These are phyloP conservation scores for Lepidium aucheri DNA, from an alignment of 345 rosid genomes.

Conservation along the genomic window DNA sequence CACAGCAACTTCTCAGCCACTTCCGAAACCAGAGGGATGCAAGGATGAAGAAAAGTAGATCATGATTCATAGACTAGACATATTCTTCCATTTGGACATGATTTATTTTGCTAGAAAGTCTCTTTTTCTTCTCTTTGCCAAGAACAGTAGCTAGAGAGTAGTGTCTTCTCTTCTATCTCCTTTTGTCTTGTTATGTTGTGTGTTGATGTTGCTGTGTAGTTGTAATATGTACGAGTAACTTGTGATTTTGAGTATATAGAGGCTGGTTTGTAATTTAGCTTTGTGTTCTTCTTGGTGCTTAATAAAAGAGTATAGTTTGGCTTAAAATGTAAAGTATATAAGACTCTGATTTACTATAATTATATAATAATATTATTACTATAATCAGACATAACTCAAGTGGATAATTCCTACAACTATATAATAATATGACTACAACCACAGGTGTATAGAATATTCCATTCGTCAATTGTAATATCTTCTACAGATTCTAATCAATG, in stretches of 20 bases:
- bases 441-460: slow-evolving; percentile 17
- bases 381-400: neutral
- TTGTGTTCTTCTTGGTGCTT: too few species aligned
- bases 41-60: slow-evolving; percentile 47
- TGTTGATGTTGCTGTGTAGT: slow-evolving; percentile 17
- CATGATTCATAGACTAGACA: slow-evolving; percentile 29
- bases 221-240: slow-evolving; percentile 11
- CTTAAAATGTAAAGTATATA: too few species aligned
- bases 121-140: neutral
- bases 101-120: slow-evolving; percentile 7
- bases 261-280: too few species aligned
- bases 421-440: neutral
- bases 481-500: neutral
- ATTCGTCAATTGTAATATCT: neutral
- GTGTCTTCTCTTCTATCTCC: neutral
- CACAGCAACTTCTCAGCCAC: slow-evolving; percentile 91
- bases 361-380: too few species aligned
- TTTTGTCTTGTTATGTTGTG: slow-evolving; percentile 12
- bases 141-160: slow-evolving; percentile 14
- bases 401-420: neutral
- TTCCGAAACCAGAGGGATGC: slow-evolving; percentile 84
- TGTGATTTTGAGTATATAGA: slow-evolving; percentile 16
- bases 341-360: too few species aligned
- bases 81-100: slow-evolving; percentile 5
- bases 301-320: too few species aligned